Evolutionary conservation across 2,329 filamentous ascomycete species (phyloP).

Genomic region (Stemphylium vesicarium): DNA sequence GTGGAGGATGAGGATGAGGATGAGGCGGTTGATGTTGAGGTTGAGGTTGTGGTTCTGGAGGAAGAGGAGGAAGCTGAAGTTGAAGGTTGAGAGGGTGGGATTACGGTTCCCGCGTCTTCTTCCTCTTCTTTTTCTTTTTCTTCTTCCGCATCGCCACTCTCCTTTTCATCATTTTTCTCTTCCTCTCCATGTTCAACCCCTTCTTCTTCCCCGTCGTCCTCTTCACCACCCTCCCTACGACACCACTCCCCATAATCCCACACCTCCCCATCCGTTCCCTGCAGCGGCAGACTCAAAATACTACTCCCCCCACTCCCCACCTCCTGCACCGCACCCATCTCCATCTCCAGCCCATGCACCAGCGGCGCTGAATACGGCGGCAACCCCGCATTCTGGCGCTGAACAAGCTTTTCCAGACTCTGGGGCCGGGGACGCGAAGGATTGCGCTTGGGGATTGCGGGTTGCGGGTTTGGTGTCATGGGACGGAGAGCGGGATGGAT

Average conservation of each 20-base stretch:
- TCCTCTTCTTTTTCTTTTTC: neutral
- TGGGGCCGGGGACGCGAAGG: neutral
- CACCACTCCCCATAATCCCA: no score
- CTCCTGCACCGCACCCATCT: no score
- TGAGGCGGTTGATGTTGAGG: neutral
- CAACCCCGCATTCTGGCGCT: no score
- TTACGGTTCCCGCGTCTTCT: neutral
- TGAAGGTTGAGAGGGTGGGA: neutral
- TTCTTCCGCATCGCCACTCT: neutral
- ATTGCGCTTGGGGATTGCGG: neutral
- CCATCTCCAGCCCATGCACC: no score
- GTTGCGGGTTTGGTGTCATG: neutral
- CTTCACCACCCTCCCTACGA: neutral
- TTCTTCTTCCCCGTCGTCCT: neutral
- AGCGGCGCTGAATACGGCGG: no score
- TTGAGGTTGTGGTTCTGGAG: neutral
- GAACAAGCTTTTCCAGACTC: no score
- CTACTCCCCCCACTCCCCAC: no score
- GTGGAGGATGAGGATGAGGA: neutral
- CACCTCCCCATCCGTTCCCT: no score
- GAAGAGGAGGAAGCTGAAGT: neutral
- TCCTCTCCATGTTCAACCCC: neutral
- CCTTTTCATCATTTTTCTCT: no score
- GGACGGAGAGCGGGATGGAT: neutral
- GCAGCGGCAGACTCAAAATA: no score